Conservation (phyloP, 768 basidiomycete genomes). For the Lactarius indigo region DNA sequence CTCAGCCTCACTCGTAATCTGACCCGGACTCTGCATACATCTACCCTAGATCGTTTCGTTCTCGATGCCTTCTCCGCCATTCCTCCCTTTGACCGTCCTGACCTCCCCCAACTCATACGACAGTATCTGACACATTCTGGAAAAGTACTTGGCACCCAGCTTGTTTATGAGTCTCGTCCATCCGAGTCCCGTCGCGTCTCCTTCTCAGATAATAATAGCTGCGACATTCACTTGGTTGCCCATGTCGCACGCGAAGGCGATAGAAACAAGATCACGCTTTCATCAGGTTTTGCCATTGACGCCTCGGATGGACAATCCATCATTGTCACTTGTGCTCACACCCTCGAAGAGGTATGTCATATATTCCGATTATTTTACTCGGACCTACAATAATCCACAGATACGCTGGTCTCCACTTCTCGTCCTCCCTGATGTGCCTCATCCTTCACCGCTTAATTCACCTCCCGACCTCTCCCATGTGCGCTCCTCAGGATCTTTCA, state of each 20-base stretch:
- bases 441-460: slow-evolving; percentile 6
- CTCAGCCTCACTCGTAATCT: neutral
- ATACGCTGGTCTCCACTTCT: slow-evolving; percentile 37
- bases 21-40: neutral
- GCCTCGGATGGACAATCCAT: slow-evolving; percentile 33
- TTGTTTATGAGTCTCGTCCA: slow-evolving; percentile 54
- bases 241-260: slow-evolving; percentile 42
- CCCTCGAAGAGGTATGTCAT: slow-evolving; percentile 52
- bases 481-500: slow-evolving; percentile 39
- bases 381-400: slow-evolving; percentile 25
- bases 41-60: slow-evolving; percentile 13
- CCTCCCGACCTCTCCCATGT: slow-evolving; percentile 16
- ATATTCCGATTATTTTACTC: neutral
- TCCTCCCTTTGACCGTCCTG: neutral
- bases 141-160: slow-evolving; percentile 38
- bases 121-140: slow-evolving; percentile 44
- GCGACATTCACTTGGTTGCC: slow-evolving; percentile 46
- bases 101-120: slow-evolving; percentile 36
- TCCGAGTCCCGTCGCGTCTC: slow-evolving; percentile 31
- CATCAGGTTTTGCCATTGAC: slow-evolving; percentile 56
- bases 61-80: slow-evolving; percentile 14
- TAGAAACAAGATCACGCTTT: slow-evolving; percentile 46
- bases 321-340: slow-evolving; percentile 59
- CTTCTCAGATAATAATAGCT: slow-evolving; percentile 16
- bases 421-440: slow-evolving; percentile 14